Percentiles rank a stretch among this genome's conserved stretches.
These are phyloP conservation scores for Rhizophagus sp. DNA, from an alignment of 192 early-diverging fungal genomes.

Conservation along the genomic window DNA sequence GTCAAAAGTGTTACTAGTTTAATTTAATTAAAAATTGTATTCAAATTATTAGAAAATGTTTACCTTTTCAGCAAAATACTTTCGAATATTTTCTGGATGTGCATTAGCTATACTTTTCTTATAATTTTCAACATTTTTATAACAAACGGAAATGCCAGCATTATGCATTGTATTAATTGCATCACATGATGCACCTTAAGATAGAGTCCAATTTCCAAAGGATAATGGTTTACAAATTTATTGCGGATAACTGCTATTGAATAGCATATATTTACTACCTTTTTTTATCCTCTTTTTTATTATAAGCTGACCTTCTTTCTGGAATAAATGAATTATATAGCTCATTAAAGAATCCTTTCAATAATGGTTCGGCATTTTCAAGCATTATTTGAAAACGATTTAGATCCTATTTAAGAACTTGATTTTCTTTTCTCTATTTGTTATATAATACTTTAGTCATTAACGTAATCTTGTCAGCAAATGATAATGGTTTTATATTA, in stretches of 20 bases:
- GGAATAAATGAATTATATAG: not conserved
- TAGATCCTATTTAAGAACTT: not conserved
- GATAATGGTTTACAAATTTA: constrained; percentile 1
- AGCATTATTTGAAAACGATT: not conserved
- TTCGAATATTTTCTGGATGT: not conserved
- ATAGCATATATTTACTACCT: not conserved
- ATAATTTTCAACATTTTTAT: not conserved
- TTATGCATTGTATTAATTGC: constrained; percentile 9
- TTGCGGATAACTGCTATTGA: not conserved
- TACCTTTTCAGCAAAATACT: not conserved
- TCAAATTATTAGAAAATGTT: not conserved
- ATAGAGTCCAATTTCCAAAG: not conserved
- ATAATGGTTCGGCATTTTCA: not conserved
- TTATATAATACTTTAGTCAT: constrained; percentile 1
- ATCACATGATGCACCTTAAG: not conserved
- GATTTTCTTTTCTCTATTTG: not conserved
- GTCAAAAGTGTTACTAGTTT: not conserved
- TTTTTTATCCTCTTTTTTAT: constrained; percentile 9
- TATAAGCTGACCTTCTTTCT: not conserved
- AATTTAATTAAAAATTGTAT: not conserved
- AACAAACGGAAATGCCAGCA: not conserved
- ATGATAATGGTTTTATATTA: not conserved
- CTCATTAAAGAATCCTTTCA: not conserved
- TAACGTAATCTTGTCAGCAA: not conserved
- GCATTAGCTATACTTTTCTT: not conserved